Evolutionary conservation across 257 asterid genomes (phyloP).

Genomic region (Gardenia jasminoides): DNA sequence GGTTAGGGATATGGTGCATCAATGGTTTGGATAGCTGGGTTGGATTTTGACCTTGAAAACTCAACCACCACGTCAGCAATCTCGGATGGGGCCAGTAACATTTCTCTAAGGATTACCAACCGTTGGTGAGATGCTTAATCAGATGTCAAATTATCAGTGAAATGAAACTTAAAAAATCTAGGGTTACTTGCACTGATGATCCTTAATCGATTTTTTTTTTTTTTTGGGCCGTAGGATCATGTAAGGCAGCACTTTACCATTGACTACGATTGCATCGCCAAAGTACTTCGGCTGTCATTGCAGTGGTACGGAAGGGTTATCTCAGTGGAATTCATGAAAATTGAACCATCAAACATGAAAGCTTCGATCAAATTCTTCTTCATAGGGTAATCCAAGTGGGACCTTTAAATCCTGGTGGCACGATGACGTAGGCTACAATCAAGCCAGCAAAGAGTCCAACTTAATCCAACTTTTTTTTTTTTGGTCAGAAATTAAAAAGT

Average conservation of each 20-base stretch:
- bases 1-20: slow-evolving; percentile 72
- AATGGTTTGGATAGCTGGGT: slow-evolving; percentile 37
- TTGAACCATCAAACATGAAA: slow-evolving; percentile 55
- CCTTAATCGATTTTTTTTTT: slow-evolving; percentile 59
- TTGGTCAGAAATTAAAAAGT: too few species aligned
- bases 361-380: slow-evolving; percentile 49
- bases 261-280: slow-evolving; percentile 75
- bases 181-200: slow-evolving; percentile 86
- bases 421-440: slow-evolving; percentile 60
- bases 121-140: slow-evolving; percentile 62
- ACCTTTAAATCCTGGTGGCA: slow-evolving; percentile 53
- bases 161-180: slow-evolving; percentile 56
- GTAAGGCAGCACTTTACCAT: slow-evolving; percentile 91
- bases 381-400: slow-evolving; percentile 50
- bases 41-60: slow-evolving; percentile 51
- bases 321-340: slow-evolving; percentile 70
- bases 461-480: too few species aligned
- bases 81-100: slow-evolving; percentile 71
- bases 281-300: slow-evolving; percentile 95
- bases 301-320: slow-evolving; percentile 69
- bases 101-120: slow-evolving; percentile 32
- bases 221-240: slow-evolving; percentile 47
- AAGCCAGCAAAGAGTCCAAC: slow-evolving; percentile 80
- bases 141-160: slow-evolving; percentile 47
- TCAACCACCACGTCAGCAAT: slow-evolving; percentile 72